Percentiles rank a stretch among this genome's conserved stretches.
Evolutionary conservation across 1,139 yeast species (phyloP).

Genomic region (Trichomonascaceae sp.): DNA sequence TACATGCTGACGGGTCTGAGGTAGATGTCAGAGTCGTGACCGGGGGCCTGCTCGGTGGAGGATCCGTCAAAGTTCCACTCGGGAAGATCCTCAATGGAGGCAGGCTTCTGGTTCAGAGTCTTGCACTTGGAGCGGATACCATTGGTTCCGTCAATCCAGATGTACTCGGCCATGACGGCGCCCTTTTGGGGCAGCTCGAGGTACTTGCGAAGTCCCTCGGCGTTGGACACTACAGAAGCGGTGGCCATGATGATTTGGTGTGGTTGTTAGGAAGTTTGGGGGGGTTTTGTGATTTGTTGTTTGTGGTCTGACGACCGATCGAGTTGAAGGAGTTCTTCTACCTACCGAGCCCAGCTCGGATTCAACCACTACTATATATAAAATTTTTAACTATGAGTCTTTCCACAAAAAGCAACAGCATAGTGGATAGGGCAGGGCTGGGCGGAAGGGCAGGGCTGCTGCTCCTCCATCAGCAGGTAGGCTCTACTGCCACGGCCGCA

Average conservation of each 20-base stretch:
- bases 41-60: conserved; percentile 97
- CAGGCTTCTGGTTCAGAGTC: conserved; percentile 59
- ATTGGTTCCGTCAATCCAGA: conserved; percentile 95
- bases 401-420: background rate
- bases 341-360: too few relatives aligned
- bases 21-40: conserved; percentile 90
- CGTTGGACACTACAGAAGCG: conserved; percentile 19
- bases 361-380: background rate
- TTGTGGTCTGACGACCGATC: background rate
- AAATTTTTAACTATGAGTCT: background rate
- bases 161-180: conserved; percentile 83
- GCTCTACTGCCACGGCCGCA: background rate
- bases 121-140: conserved; percentile 88
- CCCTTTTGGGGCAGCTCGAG: conserved; percentile 77
- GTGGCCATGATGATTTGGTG: conserved; percentile 12
- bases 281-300: background rate
- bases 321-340: too few relatives aligned
- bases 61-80: conserved; percentile 99
- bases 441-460: too few relatives aligned
- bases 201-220: conserved; percentile 52
- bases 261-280: background rate
- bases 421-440: too few relatives aligned
- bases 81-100: conserved; percentile 74
- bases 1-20: conserved; percentile 88
- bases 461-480: too few relatives aligned